phyloP scores from a whole-genome alignment of 176 grass and related monocot genomes.

The Oryza meridionalis region DNA sequence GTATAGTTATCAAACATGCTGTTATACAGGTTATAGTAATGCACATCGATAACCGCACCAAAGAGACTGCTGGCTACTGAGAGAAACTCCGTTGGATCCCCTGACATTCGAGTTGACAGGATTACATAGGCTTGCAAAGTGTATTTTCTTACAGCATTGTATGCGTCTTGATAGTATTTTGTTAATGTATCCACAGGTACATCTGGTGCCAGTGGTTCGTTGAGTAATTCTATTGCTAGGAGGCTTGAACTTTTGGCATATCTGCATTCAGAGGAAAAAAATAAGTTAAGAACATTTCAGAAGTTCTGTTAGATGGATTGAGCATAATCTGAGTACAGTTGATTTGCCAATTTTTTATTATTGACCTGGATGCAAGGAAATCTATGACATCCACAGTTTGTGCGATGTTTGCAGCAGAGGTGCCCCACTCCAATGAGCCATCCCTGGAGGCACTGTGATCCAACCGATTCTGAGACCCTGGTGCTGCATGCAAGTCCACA shows the following conservation, averaged over 20 bases:
- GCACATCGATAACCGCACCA: constrained; percentile 55
- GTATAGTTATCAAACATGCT: constrained; percentile 39
- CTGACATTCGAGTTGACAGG: constrained; percentile 54
- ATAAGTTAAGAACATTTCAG: neutral
- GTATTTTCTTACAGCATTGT: constrained; percentile 61
- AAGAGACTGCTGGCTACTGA: constrained; percentile 33
- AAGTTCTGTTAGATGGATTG: neutral
- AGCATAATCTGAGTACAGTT: neutral
- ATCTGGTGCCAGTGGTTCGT: constrained; percentile 54
- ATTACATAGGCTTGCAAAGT: constrained; percentile 62
- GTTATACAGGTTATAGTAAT: constrained; percentile 59
- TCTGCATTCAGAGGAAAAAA: neutral
- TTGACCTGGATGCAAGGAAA: constrained; percentile 49
- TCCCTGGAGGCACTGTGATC: constrained; percentile 56
- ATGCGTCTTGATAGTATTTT: constrained; percentile 40
- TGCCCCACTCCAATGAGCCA: constrained; percentile 52
- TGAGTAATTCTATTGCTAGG: constrained; percentile 70
- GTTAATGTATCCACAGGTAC: constrained; percentile 36
- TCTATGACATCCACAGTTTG: constrained; percentile 51
- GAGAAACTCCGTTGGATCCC: constrained; percentile 43
- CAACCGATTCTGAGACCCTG: constrained; percentile 50
- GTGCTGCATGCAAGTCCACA: constrained; percentile 54
- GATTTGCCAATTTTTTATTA: neutral
- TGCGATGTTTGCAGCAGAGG: constrained; percentile 22
- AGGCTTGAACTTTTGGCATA: constrained; percentile 53